These are phyloP conservation scores for Pisolithus marmoratus DNA, from an alignment of 768 basidiomycete genomes.

Conservation along the genomic window DNA sequence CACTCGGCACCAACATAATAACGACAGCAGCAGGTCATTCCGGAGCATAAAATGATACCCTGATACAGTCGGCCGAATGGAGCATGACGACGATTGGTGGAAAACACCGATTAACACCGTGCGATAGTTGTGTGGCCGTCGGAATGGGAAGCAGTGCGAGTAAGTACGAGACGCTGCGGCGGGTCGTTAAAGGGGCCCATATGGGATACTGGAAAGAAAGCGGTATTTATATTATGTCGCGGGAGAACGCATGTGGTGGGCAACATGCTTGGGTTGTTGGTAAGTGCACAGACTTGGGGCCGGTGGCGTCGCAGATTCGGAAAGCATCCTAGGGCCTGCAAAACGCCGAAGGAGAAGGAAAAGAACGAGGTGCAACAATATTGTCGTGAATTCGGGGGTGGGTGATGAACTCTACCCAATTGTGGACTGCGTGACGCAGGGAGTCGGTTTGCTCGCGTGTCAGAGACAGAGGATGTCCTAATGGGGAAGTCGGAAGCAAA, in stretches of 20 bases:
- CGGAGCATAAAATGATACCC: not conserved
- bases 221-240: not conserved
- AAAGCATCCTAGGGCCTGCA: not conserved
- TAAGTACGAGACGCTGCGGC: not conserved
- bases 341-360: not conserved
- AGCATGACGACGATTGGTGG: not conserved
- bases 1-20: not conserved
- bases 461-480: not conserved
- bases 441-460: not conserved
- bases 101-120: not conserved
- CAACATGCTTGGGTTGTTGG: not conserved
- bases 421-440: not conserved
- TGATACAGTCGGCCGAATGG: not conserved
- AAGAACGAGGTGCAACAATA: not conserved
- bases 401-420: not conserved
- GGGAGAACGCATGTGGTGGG: not conserved
- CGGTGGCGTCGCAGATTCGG: not conserved
- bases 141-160: not conserved
- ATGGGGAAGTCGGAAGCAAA: not conserved
- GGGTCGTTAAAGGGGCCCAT: not conserved
- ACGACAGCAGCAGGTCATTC: not conserved
- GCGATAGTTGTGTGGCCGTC: not conserved
- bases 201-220: not conserved
- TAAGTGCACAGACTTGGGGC: not conserved
- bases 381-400: not conserved